A percentile compares a stretch with the other conserved stretches of the same genome.
Evolutionary conservation across 805 yeast genomes (phyloP).

Genomic region (Saccharomyces kudriavzevii): DNA sequence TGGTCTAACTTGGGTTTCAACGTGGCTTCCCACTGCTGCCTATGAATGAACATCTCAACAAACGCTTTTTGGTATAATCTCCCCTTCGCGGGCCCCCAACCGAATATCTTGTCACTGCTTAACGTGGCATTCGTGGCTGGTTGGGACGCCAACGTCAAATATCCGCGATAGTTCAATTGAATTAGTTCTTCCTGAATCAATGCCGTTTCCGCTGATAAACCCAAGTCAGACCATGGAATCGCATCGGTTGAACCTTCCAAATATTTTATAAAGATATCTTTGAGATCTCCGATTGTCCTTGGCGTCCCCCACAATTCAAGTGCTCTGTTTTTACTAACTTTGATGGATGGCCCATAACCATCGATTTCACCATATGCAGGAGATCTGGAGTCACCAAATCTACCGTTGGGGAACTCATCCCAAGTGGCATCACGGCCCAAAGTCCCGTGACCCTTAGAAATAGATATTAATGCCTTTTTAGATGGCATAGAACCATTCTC

Average conservation of each 20-base stretch:
- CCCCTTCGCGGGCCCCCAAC: conserved; percentile 96
- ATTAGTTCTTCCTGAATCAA: conserved; percentile 86
- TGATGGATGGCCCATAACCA: conserved; percentile 90
- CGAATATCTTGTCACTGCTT: conserved; percentile 80
- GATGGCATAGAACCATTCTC: conserved; percentile 30
- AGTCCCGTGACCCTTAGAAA: conserved; percentile 76
- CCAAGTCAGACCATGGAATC: conserved; percentile 88
- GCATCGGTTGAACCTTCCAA: conserved; percentile 66
- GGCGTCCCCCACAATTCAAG: conserved; percentile 78
- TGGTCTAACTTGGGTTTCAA: conserved; percentile 46
- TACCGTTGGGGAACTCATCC: conserved; percentile 96
- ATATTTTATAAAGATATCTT: conserved; percentile 61
- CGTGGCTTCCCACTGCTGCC: conserved; percentile 53
- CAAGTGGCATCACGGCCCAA: conserved; percentile 86
- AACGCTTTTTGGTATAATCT: conserved; percentile 86
- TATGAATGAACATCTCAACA: conserved; percentile 80
- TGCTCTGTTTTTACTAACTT: conserved; percentile 61
- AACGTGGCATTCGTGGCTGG: conserved; percentile 81
- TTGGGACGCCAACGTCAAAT: conserved; percentile 88
- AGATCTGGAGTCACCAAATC: conserved; percentile 90
- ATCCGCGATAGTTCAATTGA: conserved; percentile 62
- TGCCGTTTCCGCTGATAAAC: conserved; percentile 82
- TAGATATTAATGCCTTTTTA: conserved; percentile 58
- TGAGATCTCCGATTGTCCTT: conserved; percentile 46
- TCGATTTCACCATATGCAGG: conserved; percentile 98